phyloP scores from a whole-genome alignment of 1,284 basidiomycete genomes.

The Cutaneotrichosporon daszewskae region DNA sequence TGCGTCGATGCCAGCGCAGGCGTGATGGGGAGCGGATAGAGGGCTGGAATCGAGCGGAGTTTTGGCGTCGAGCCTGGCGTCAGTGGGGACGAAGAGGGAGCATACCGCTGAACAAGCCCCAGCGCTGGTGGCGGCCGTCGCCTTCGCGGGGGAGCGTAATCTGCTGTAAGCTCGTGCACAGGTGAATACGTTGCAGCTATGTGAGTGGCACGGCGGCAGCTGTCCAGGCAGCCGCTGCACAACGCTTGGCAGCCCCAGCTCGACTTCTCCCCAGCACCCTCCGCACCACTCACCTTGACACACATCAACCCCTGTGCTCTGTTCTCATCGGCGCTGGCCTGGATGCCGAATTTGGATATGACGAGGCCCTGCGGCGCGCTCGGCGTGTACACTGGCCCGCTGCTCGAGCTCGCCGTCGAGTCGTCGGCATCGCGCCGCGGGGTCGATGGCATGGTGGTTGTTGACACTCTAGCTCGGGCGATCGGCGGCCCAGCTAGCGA shows the following conservation, averaged over 20 bases:
- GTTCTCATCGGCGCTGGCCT: conserved; percentile 25
- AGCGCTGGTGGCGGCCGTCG: conserved; percentile 21
- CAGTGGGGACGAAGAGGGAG: not conserved
- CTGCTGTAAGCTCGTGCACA: conserved; percentile 17
- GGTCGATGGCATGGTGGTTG: too few species aligned
- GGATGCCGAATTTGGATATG: conserved; percentile 32
- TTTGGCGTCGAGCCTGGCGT: conserved; percentile 15
- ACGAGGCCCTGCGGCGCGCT: conserved; percentile 23
- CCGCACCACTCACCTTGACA: conserved; percentile 26
- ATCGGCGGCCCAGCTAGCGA: too few species aligned
- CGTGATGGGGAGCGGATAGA: conserved; percentile 32
- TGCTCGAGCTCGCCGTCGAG: too few species aligned
- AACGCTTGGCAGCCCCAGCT: not conserved
- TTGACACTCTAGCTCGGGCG: too few species aligned
- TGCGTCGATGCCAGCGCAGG: conserved; percentile 2
- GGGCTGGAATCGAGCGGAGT: conserved; percentile 25
- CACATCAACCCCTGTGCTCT: conserved; percentile 28
- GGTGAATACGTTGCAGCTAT: too few species aligned
- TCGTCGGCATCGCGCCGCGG: too few species aligned
- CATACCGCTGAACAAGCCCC: conserved; percentile 30
- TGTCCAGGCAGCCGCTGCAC: too few species aligned
- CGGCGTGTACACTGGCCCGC: conserved; percentile 1
- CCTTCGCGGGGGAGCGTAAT: conserved; percentile 28
- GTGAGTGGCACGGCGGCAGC: too few species aligned
- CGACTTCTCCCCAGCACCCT: not conserved